Base-by-base conservation (phyloP, 352 stramenopile genomes). In the Pythium biforme region DNA sequence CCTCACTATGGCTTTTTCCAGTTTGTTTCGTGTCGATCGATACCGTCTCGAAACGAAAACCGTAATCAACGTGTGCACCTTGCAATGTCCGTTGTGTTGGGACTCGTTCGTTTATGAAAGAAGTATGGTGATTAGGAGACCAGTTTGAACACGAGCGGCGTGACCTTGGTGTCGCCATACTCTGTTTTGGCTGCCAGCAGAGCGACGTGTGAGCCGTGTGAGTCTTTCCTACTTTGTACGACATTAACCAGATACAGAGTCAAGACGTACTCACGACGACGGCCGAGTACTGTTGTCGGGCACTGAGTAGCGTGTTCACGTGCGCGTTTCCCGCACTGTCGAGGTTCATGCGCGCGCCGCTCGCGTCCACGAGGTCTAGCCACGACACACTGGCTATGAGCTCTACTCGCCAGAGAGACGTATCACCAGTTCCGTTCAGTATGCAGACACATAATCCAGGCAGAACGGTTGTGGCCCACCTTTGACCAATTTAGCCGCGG, bases 221-320 rank as follows among this genome's bases (percentile, higher is more conserved):
- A 43, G 2, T n/a, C 14, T n/a, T n/a, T n/a, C n/a, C n/a, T n/a
- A n/a, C n/a, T n/a, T n/a, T n/a, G n/a, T n/a, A n/a, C n/a, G n/a
- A n/a, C n/a, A n/a, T n/a, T n/a, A n/a, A n/a, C n/a, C n/a, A n/a
- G n/a, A n/a, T n/a, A n/a, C n/a, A n/a, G n/a, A n/a, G n/a, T n/a
- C n/a, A n/a, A n/a, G n/a, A 81, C 75, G 58, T 85, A 89, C 77
- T 75, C 41, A 90, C 71, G 40, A 72, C 64, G 14, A 89, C 70
- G 14, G 71, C 79, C 3, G 59, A 70, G 61, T 89, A 88, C 19
- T 83, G 68, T 20, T 72, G 68, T 39, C 77, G 67, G 51, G 72
- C 55, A 43, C 73, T 76, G 37, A 89, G 49, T 25, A 86, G 59
- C 20, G 69, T 72, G 53, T 74, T 86, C 15, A 69, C 77, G 31